A percentile compares a stretch with the other conserved stretches of the same genome.
These are phyloP conservation scores for Chrysanthemum lavandulifolium DNA, from an alignment of 129 eudicot genomes.

Conservation along the genomic window DNA sequence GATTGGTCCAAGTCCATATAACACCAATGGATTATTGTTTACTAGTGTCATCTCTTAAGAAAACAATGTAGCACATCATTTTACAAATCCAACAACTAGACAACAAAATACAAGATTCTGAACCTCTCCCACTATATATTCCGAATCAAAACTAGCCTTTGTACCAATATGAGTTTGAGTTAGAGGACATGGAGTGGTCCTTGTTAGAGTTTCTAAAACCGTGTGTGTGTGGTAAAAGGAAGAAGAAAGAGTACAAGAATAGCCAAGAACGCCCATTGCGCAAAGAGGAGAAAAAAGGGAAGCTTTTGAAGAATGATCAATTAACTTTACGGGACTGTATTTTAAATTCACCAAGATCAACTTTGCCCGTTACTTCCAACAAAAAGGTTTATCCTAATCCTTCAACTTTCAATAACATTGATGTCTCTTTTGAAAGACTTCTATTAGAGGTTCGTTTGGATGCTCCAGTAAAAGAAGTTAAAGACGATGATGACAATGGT, in stretches of 20 bases:
- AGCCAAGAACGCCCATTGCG: neutral
- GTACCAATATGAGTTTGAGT: slow-evolving; percentile 1
- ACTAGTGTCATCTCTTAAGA: slow-evolving; percentile 13
- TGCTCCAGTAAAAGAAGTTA: neutral
- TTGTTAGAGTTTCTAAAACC: slow-evolving; percentile 21
- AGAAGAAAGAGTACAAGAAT: slow-evolving; percentile 23
- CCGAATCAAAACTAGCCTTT: slow-evolving; percentile 10
- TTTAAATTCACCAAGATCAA: slow-evolving; percentile 17
- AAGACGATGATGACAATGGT: slow-evolving; percentile 10
- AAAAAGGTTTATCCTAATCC: slow-evolving; percentile 43
- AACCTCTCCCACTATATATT: slow-evolving; percentile 2
- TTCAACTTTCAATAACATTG: neutral
- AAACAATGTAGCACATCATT: slow-evolving; percentile 7
- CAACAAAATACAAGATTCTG: slow-evolving; percentile 20
- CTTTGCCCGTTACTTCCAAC: slow-evolving; percentile 19
- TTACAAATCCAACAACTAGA: slow-evolving; percentile 1
- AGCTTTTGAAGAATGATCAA: slow-evolving; percentile 19
- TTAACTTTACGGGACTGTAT: slow-evolving; percentile 28
- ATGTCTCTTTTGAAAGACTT: slow-evolving; percentile 4
- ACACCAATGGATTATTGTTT: slow-evolving; percentile 5
- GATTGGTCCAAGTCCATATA: slow-evolving; percentile 31
- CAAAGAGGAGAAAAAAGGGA: slow-evolving; percentile 25
- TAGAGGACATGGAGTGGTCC: slow-evolving; percentile 17
- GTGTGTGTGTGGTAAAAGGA: slow-evolving; percentile 27
- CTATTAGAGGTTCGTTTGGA: slow-evolving; percentile 5